A percentile compares a stretch with the other conserved stretches of the same genome.
phyloP scores from a whole-genome alignment of 2,329 filamentous ascomycete species.

The Aspergillus sp. region DNA sequence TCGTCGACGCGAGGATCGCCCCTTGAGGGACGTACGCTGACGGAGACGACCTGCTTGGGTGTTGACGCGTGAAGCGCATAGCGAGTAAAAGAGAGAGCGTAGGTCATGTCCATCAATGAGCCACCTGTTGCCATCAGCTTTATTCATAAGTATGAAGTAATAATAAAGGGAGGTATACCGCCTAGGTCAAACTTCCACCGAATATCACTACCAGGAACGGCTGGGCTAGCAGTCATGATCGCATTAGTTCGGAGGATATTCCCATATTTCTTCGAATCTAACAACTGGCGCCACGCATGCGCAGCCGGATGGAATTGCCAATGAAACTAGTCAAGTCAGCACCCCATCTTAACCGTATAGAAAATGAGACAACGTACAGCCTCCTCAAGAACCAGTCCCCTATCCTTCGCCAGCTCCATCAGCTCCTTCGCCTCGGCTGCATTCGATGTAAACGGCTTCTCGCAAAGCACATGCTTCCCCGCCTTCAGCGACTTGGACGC shows the following conservation, averaged over 20 bases:
- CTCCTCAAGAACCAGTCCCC: slow-evolving; percentile 45
- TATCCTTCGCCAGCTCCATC: slow-evolving; percentile 31
- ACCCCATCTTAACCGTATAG: neutral
- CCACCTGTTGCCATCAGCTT: slow-evolving; percentile 19
- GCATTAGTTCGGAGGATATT: slow-evolving; percentile 23
- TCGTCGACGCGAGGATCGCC: slow-evolving; percentile 24
- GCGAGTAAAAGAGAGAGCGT: slow-evolving; percentile 28
- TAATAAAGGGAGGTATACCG: slow-evolving; percentile 8
- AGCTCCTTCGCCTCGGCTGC: slow-evolving; percentile 36
- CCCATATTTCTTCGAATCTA: slow-evolving; percentile 28
- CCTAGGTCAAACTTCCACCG: slow-evolving; percentile 33
- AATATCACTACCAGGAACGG: slow-evolving; percentile 26
- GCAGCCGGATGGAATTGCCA: slow-evolving; percentile 41
- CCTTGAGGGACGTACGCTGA: slow-evolving; percentile 17
- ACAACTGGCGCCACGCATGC: slow-evolving; percentile 28
- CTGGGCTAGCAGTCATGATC: slow-evolving; percentile 20
- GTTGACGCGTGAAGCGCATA: slow-evolving; percentile 23
- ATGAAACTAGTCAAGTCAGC: slow-evolving; percentile 20
- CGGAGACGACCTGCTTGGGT: slow-evolving; percentile 25
- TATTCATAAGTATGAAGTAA: neutral
- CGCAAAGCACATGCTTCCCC: slow-evolving; percentile 25
- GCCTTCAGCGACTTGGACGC: slow-evolving; percentile 28
- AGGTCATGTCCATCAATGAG: slow-evolving; percentile 34
- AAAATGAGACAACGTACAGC: slow-evolving; percentile 24
- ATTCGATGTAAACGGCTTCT: slow-evolving; percentile 25